Base-by-base conservation (phyloP, 805 yeast genomes). In the Isabelozyma pseudorhagii region DNA sequence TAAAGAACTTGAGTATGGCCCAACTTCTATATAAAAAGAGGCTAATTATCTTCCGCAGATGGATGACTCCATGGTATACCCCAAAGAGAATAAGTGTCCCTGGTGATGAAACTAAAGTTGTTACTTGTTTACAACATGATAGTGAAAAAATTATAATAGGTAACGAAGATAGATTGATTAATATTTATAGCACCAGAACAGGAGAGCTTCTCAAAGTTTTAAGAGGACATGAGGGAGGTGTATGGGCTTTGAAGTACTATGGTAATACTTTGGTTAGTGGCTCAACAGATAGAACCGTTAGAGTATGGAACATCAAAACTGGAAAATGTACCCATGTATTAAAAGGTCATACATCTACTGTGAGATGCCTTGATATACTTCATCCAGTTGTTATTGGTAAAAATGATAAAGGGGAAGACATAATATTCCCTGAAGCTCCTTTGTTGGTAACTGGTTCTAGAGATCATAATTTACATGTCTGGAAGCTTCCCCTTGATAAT, bases 141-240 rank as follows among this genome's bases (percentile, higher is more conserved):
- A 90, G 87, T 45, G 92, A 91, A 55, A 85, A 84, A 61, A 87
- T 94, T 47, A 87, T 93, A 50, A 91, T 97, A 1, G 97, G 97
- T 29, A 91, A 96, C 1, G 97, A 92, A 59, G 97, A 90, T 55
- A 82, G 81, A 53, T 80, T 82, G 63, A 89, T 94, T 53, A 84
- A 89, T 54, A 84, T 94, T 8, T 90, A 89, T 67, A 85, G 86
- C 55, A 83, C 97, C 0, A 72, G 76, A 29, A 82, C 87, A 0
- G 97, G 97, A 5, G 70, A 72, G 40, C 73, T 85, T 46, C 60
- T 84, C 8, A 73, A 79, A 40, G 83, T 83, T 5, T 74, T 94
- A 42, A 75, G 78, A 41, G 97, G 97, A 7, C 99, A 94, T 63
- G 96, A 87, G 48, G 99, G 99, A 42, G 99, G 99, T 39, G 99